Conservation (phyloP, 305 asterid species). For the Fraxinus baroniana region DNA sequence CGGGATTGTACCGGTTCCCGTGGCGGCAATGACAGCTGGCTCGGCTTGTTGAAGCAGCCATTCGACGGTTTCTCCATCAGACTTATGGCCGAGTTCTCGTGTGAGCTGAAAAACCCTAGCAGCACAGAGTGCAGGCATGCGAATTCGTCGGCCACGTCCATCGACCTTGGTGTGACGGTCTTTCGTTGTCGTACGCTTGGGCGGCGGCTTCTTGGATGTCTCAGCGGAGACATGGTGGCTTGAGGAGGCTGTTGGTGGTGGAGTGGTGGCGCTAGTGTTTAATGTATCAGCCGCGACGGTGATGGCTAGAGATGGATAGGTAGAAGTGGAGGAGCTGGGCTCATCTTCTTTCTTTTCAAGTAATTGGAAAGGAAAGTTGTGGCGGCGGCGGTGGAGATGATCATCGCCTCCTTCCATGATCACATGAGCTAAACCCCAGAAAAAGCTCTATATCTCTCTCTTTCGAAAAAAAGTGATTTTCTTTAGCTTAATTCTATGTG, state of each 20-base stretch:
- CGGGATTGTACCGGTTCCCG: constrained; percentile 93
- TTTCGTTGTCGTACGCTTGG: constrained; percentile 68
- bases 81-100: constrained; percentile 78
- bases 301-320: constrained; percentile 49
- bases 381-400: constrained; percentile 37
- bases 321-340: constrained; percentile 32
- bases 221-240: constrained; percentile 38
- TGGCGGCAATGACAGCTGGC: constrained; percentile 86
- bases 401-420: constrained; percentile 54
- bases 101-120: constrained; percentile 95
- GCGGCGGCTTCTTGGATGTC: constrained; percentile 63
- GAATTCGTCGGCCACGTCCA: constrained; percentile 86
- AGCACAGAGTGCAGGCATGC: constrained; percentile 90
- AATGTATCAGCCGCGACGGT: constrained; percentile 25
- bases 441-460: constrained; percentile 19
- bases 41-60: constrained; percentile 91
- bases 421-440: constrained; percentile 29
- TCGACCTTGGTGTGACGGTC: constrained; percentile 87
- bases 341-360: constrained; percentile 54
- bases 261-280: constrained; percentile 33
- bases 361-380: constrained; percentile 50
- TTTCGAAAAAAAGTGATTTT: neutral
- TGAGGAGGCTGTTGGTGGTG: constrained; percentile 37
- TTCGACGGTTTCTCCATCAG: constrained; percentile 81
- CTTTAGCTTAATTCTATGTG: constrained; percentile 1